A percentile compares a stretch with the other conserved stretches of the same genome.
Conservation (phyloP, 2,329 filamentous ascomycete species). For the Coniochaeta ligniaria region DNA sequence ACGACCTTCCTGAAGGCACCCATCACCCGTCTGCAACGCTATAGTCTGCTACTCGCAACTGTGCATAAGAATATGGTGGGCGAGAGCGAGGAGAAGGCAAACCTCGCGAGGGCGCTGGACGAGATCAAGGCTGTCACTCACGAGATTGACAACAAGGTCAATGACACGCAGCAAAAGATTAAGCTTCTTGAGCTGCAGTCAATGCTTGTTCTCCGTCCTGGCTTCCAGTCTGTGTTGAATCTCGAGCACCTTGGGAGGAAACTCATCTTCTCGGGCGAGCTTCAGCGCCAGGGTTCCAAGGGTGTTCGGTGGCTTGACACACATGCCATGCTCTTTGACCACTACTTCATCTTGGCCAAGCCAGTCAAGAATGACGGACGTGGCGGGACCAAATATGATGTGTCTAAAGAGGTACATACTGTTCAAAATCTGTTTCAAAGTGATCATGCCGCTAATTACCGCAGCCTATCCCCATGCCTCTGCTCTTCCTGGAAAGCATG, state of each 20-base stretch:
- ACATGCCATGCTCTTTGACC: conserved; percentile 89
- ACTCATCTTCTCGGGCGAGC: conserved; percentile 79
- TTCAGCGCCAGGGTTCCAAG: conserved; percentile 82
- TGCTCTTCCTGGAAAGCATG: conserved; percentile 85
- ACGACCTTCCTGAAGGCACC: conserved; percentile 91
- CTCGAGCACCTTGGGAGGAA: conserved; percentile 90
- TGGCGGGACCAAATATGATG: conserved; percentile 82
- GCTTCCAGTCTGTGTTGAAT: conserved; percentile 84
- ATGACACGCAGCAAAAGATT: conserved; percentile 86
- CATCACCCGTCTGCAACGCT: conserved; percentile 86
- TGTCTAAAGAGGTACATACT: conserved; percentile 72
- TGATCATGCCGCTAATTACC: conserved; percentile 16
- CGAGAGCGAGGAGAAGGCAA: conserved; percentile 85
- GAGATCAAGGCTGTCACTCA: conserved; percentile 85
- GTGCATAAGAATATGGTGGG: conserved; percentile 77
- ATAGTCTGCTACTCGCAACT: conserved; percentile 73
- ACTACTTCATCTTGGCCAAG: conserved; percentile 92
- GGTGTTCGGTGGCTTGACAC: conserved; percentile 92
- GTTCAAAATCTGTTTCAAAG: neutral
- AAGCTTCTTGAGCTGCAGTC: conserved; percentile 75
- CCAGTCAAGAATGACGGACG: conserved; percentile 62
- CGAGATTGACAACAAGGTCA: conserved; percentile 88
- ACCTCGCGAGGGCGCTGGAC: conserved; percentile 74
- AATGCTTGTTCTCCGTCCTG: conserved; percentile 78
- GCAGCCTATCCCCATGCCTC: conserved; percentile 88